Evolutionary conservation across 2,329 filamentous ascomycete species (phyloP), one percentile per base, ranked within the genome.

Genomic region (Hirsutella rhossiliensis): DNA sequence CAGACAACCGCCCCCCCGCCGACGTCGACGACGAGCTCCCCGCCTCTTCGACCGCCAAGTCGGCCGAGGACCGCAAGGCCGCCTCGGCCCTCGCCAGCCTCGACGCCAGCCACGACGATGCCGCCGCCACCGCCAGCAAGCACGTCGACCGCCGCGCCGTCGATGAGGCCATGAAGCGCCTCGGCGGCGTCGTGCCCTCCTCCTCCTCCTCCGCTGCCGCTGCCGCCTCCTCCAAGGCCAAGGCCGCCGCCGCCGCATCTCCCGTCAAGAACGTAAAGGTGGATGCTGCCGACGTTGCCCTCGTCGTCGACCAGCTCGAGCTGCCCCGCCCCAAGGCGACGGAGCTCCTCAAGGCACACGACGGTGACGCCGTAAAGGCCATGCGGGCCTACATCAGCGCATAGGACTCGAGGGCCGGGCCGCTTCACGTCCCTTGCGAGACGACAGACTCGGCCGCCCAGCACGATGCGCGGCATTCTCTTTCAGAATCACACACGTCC

Each of bases 61-160:
- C 75, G 37, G 82, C 83, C 56, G 83, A 87, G 63, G 83, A 87
- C 65, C 80, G 82, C 63, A 87, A 87, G 63, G 82, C 83, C 39
- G 82, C 82, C 36, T 80, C 80, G 7, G 84, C 84, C 28, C 76
- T 88, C 47, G 82, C 81, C 40, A 76, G 73, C 48, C 78, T 89
- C 52, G 83, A 87, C 58, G 61, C 67, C 38, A 60, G 63, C 32
- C 68, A 66, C 46, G 66, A 67, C 45, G 65, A 68, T 44, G 65
- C 69, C 45, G 69, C 74, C 28, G 66, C 71, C 38, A 55, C 59
- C 30, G 56, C 63, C 3, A 62, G 67, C 40, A 73, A 76, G 49
- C 69, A 80, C 49, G 76, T 84, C 52, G 83, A 88, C 59, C 67
- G 76, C 43, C 82, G 82, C 47, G 84, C 84, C 50, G 73, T 84